Percentiles rank a stretch among this genome's conserved stretches.
Evolutionary conservation across 2,329 filamentous ascomycete genomes (phyloP).

Genomic region (Fonsecaea monophora): DNA sequence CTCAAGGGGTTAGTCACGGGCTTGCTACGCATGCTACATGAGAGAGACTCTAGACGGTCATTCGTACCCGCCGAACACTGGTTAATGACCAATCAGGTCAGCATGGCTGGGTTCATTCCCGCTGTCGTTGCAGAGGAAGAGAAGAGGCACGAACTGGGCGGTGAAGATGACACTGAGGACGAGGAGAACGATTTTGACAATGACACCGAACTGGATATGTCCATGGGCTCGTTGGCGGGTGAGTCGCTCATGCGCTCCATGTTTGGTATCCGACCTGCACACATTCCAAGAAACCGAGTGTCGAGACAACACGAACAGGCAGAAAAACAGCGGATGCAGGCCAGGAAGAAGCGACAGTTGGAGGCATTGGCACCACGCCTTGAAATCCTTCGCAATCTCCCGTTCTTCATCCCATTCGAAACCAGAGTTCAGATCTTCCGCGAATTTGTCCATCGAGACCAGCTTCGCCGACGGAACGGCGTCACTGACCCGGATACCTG

Average conservation of each 20-base stretch:
- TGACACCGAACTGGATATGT: conserved; percentile 50
- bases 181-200: conserved; percentile 52
- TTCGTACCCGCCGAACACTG: conserved; percentile 87
- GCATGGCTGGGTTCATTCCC: conserved; percentile 86
- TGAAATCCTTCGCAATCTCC: conserved; percentile 93
- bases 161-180: conserved; percentile 66
- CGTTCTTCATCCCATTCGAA: conserved; percentile 93
- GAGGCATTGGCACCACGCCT: conserved; percentile 83
- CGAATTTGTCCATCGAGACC: conserved; percentile 87
- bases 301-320: conserved; percentile 32
- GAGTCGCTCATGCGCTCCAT: conserved; percentile 45
- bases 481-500: conserved; percentile 75
- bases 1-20: conserved; percentile 81
- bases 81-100: conserved; percentile 88
- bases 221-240: conserved; percentile 60
- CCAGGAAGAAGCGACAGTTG: conserved; percentile 71
- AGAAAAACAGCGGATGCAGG: conserved; percentile 52
- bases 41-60: conserved; percentile 84
- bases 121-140: conserved; percentile 90
- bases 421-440: conserved; percentile 91
- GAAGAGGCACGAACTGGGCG: conserved; percentile 71
- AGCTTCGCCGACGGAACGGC: conserved; percentile 72
- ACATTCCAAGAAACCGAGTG: conserved; percentile 34
- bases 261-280: conserved; percentile 39
- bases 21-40: conserved; percentile 85